phyloP scores from a whole-genome alignment of 2,329 filamentous ascomycete species.

The Fusarium staphyleae region DNA sequence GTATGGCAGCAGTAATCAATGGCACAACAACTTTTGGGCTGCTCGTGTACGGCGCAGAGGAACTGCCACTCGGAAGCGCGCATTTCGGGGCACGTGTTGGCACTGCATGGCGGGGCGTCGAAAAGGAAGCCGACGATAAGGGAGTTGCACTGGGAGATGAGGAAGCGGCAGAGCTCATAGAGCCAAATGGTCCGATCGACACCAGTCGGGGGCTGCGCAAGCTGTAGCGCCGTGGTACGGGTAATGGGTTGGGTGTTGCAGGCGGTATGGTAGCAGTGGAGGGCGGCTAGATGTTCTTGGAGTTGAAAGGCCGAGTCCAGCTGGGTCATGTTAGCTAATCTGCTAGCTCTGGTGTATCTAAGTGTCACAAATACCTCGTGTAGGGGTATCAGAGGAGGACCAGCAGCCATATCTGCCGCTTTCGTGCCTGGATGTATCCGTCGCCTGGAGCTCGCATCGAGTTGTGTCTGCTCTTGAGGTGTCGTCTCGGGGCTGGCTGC shows the following conservation, averaged over 20 bases:
- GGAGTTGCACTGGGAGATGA: constrained; percentile 92
- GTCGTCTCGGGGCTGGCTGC: constrained; percentile 63
- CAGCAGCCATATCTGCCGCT: constrained; percentile 89
- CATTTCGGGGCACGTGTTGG: constrained; percentile 94
- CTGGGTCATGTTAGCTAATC: constrained; percentile 53
- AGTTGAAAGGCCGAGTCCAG: constrained; percentile 97
- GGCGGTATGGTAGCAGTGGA: constrained; percentile 81
- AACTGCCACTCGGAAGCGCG: constrained; percentile 99
- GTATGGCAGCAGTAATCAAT: constrained; percentile 99
- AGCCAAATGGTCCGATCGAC: constrained; percentile 92
- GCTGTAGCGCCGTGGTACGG: constrained; percentile 74
- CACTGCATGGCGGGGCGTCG: constrained; percentile 87
- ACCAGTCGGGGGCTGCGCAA: constrained; percentile 80
- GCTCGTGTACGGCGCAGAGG: constrained; percentile 95
- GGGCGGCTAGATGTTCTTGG: constrained; percentile 93
- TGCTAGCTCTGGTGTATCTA: background rate
- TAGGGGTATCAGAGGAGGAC: constrained; percentile 85
- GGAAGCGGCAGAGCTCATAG: constrained; percentile 95
- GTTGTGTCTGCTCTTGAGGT: constrained; percentile 67
- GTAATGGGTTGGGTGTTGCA: constrained; percentile 74
- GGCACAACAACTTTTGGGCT: constrained; percentile 94
- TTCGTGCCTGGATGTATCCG: constrained; percentile 93
- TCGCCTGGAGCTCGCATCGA: constrained; percentile 78
- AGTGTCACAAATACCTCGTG: constrained; percentile 69
- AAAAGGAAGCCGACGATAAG: constrained; percentile 93